phyloP scores from a whole-genome alignment of 2,329 filamentous ascomycete genomes.

The Magnaporthiopsis rhizophila region DNA sequence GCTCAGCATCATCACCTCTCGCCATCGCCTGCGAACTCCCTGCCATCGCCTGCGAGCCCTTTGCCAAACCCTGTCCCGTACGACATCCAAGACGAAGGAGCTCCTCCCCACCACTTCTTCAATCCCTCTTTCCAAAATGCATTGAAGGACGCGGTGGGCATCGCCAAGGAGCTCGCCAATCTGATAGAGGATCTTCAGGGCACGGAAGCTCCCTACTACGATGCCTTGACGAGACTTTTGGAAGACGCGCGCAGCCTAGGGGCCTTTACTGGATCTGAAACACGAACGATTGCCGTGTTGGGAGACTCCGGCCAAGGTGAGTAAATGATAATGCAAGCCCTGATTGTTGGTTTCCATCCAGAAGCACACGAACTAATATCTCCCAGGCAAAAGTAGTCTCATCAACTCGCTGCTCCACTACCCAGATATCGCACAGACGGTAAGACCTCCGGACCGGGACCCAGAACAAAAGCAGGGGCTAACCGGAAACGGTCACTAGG shows the following conservation, averaged over 20 bases:
- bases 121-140: neutral
- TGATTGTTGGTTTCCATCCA: neutral
- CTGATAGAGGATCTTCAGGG: constrained; percentile 3
- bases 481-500: constrained; percentile 9
- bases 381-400: constrained; percentile 22
- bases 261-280: neutral
- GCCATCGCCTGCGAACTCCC: too few species aligned
- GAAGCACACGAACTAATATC: constrained; percentile 13
- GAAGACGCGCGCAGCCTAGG: neutral
- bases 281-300: constrained; percentile 4
- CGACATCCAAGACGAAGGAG: neutral
- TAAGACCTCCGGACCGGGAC: neutral
- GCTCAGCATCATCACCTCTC: too few species aligned
- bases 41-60: too few species aligned
- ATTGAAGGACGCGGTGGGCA: neutral
- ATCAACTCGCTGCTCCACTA: constrained; percentile 28
- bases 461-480: neutral
- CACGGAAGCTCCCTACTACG: too few species aligned
- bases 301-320: constrained; percentile 5
- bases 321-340: too few species aligned
- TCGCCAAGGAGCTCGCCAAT: neutral
- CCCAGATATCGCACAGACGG: constrained; percentile 20
- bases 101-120: constrained; percentile 3
- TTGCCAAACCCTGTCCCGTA: neutral
- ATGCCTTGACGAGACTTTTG: neutral